Evolutionary conservation across 768 basidiomycete genomes (phyloP), one percentile per base, ranked within the genome.

Genomic region (Leccinum pellstonianum): DNA sequence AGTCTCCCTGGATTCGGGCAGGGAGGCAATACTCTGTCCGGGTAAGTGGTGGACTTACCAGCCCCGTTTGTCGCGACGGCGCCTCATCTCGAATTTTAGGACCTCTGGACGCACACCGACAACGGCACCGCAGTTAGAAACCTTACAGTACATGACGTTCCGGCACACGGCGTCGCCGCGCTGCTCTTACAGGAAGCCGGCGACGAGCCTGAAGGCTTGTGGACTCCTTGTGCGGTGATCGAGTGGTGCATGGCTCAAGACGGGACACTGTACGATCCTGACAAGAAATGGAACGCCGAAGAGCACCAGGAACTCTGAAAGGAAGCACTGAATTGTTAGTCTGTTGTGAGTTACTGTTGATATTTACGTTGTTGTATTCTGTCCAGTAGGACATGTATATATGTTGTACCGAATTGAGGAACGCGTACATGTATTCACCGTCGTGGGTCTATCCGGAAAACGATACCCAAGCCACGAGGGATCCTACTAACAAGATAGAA

Each of bases 61-160:
- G 10, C 12, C 29, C 4, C 17, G 35, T 61, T 54, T 38, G 2
- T 41, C 41, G 21, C 14, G 14, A 21, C 23, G 29, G 29, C 12
- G 10, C 23, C 35, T 63, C 49, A 62, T 23, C 5, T 47, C 48
- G 17, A 27, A 21, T 46, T 46, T 21, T 58, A 90, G 86, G 88
- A 90, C 65, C 76, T 90, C 2, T 90, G 88, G 88, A 69, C 83
- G 4, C 88, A 90, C 68, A 88, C 86, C 21, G 76, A 86, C 64
- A 89, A 87, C 64, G 86, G 86, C 3, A 89, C 84, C 0, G 83
- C 82, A 1, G 76, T 85, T 23, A 80, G 87, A 17, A 84, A 81
- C 68, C 78, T 88, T 65, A 83, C 82, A 3, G 79, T 75, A 4
- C 54, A 73, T 9, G 73, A 71, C 19, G 86, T 90, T 11, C 87